Evolutionary conservation across 179 eudicot genomes (phyloP), one percentile per base, ranked within the genome.

Genomic region (Camellia oleifera): DNA sequence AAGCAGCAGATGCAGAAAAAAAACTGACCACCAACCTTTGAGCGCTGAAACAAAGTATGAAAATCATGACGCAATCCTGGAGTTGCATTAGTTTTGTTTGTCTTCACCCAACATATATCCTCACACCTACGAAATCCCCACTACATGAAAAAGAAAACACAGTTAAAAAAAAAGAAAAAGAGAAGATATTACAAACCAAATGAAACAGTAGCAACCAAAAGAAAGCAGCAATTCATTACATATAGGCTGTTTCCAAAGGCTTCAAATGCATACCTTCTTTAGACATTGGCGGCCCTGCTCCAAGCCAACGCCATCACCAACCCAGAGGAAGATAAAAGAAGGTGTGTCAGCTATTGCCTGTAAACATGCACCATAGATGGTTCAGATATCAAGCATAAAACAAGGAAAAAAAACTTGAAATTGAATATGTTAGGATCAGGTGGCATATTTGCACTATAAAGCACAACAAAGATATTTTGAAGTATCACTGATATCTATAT

Each of bases 261-360:
- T 40, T 82, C 13, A 66, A 32, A 48, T 14, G 57, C 8, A 53
- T 84, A 96, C 99, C 97, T 94, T 96, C 86, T 94, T 96, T 32
- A 96, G 88, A 84, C 99, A 96, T 75, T 91, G 98, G 7, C 98
- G 92, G 65, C 99, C 99, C 87, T 91, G 98, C 84, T 96, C 98
- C 71, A 96, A 97, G 80, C 99, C 99, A 77, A 89, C 89, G 45
- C 98, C 98, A 88, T 96, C 99, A 83, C 98, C 99, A 79, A 96
- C 99, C 98, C 99, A 94, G 79, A 94, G 99, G 84, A 96, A 96
- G 56, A 96, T 85, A 77, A 96, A 96, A 83, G 99, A 96, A 65
- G 99, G 97, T n/a, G 99, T 94, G 86, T 96, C 98, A 60, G 99
- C 99, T 79, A 96, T 94, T 80, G 96, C 95, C 98, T 96, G 91